A percentile compares a stretch with the other conserved stretches of the same genome.
Evolutionary conservation across 2,329 filamentous ascomycete species (phyloP).

Genomic region (Penicillium sp.): DNA sequence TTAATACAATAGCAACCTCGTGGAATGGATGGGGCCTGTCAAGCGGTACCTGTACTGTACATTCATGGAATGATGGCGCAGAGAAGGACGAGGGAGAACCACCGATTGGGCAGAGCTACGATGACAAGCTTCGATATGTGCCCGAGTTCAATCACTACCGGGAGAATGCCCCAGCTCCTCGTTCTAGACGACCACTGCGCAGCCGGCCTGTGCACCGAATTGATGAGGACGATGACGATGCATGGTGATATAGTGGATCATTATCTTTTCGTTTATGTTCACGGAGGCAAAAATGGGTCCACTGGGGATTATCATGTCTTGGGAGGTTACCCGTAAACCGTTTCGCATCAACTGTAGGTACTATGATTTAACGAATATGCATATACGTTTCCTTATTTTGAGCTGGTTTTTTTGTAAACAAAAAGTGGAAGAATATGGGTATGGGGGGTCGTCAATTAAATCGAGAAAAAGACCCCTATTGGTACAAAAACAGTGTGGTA

Average conservation of each 20-base stretch:
- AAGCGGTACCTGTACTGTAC: conserved; percentile 73
- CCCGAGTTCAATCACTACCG: conserved; percentile 45
- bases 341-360: neutral
- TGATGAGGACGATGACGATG: conserved; percentile 8
- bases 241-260: conserved; percentile 10
- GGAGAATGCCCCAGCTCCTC: conserved; percentile 16
- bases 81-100: conserved; percentile 64
- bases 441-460: conserved; percentile 19
- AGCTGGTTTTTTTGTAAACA: neutral
- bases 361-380: conserved; percentile 10
- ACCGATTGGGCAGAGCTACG: conserved; percentile 60
- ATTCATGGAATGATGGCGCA: conserved; percentile 71
- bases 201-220: conserved; percentile 23
- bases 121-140: conserved; percentile 57
- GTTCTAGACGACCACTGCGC: conserved; percentile 17
- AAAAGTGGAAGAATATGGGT: neutral
- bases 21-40: conserved; percentile 78
- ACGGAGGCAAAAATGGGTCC: neutral
- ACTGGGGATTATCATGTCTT: neutral
- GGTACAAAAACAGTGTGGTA: conserved; percentile 22
- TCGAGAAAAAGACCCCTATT: conserved; percentile 16
- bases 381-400: neutral
- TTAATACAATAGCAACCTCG: conserved; percentile 63
- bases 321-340: neutral
- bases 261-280: neutral